Evolutionary conservation across 2,329 filamentous ascomycete species (phyloP), one percentile per base, ranked within the genome.

Genomic region (Paecilomyces sp.): DNA sequence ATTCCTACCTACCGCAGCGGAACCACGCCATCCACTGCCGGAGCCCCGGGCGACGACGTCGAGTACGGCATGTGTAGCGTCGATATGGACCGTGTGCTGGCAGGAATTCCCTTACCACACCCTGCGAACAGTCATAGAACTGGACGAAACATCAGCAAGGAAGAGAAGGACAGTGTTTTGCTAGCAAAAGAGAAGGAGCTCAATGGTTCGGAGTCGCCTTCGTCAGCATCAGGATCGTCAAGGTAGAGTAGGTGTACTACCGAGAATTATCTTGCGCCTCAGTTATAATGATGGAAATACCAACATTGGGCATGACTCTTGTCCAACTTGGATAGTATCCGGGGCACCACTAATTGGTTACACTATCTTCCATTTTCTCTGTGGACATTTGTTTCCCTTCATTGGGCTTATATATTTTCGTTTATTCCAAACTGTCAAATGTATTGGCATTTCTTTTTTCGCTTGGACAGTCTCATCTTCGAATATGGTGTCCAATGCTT

Each of bases 11-110:
- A 30, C 24, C 65, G 1, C 67, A 65, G 55, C 71, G 70, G 70
- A 67, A 68, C 59, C 12, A 65, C 61, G 3, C 58, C 64, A 15
- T 68, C 68, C 22, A 71, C 68, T 1, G 64, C 69, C 24, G 68
- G 68, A 11, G 64, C 67, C 1, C 68, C 67, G 0, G 61, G 64
- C 25, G 70, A 72, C 41, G 67, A 73, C 52, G 58, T 66, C 6
- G 70, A 71, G 56, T 68, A 66, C 54, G 69, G 67, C 1, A 56
- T 64, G 3, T 63, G 64, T 9, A 65, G 70, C 25, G 62, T 64
- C 0, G 68, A 71, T 30, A 53, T 30, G 51, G 51, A 53, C 3
- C 62, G 67, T 1, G 58, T 68, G 3, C 57, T 71, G 5, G 66
- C 65, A 9, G 60, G 68, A n/a, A 62, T 58, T 2, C 63, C 65